phyloP scores from a whole-genome alignment of 306 rosid species.

The Astragalus membranaceus region DNA sequence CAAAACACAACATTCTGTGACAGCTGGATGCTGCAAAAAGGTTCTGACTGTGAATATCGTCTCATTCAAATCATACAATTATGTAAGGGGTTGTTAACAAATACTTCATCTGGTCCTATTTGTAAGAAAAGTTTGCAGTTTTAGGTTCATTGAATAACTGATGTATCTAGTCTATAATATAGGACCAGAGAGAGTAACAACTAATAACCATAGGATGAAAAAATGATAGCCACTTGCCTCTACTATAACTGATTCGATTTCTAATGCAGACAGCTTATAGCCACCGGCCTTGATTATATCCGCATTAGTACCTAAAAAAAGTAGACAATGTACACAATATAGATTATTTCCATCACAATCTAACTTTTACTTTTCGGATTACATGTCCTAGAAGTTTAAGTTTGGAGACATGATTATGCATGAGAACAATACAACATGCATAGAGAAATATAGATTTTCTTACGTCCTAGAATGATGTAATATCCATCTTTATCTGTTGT shows the following conservation, averaged over 20 bases:
- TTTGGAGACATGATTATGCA: no score
- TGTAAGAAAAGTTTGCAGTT: no score
- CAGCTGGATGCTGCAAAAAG: conserved; percentile 61
- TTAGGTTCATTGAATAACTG: no score
- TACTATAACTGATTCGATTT: conserved; percentile 79
- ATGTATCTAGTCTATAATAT: no score
- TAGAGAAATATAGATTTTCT: conserved; percentile 33
- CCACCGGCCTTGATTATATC: conserved; percentile 97
- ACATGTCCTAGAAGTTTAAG: no score
- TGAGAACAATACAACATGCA: not conserved
- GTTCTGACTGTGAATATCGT: conserved; percentile 7
- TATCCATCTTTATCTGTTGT: conserved; percentile 79
- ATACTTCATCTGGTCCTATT: no score
- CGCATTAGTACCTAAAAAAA: conserved; percentile 69
- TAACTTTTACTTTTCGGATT: not conserved
- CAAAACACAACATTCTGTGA: conserved; percentile 82
- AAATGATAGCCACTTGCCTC: conserved; percentile 39
- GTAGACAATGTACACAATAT: not conserved
- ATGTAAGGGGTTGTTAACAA: not conserved
- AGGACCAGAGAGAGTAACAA: no score
- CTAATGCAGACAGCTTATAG: conserved; percentile 84
- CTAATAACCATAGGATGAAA: not conserved
- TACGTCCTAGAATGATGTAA: conserved; percentile 82
- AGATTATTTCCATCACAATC: not conserved
- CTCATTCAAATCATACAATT: not conserved